Evolutionary conservation across 1,139 yeast species (phyloP), one percentile per base, ranked within the genome.

Genomic region (Pichia sp.): DNA sequence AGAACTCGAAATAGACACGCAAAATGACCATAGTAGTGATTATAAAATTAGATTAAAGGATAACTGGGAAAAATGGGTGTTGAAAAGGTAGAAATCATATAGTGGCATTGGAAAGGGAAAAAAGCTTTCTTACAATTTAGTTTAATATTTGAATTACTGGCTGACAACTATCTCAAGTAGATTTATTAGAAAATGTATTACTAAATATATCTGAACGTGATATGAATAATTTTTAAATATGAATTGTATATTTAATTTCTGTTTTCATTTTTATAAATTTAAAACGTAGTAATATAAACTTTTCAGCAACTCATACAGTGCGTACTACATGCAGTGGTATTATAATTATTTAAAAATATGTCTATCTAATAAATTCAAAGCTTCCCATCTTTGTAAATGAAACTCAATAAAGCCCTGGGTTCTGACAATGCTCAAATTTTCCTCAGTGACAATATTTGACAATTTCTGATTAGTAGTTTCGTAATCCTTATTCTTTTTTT

Each of bases 31-130:
- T 28, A 48, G 41, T 45, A 16, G 8, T n/a, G 11, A 10, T 10
- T 34, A 34, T 34, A 67, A 67, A 53, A 64, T 75, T 23, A 68
- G 81, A 47, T 62, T 73, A 27, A 59, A 57, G 34, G 56, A 61
- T 37, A 68, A 64, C 45, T 74, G 73, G 72, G 62, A 67, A 38
- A 64, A 61, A 45, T 77, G 81, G 81, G 66, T 77, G 16, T 34
- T 44, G 33, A 33, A 27, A 29, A 32, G 38, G 34, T 16, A 10
- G 11, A 5, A 39, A 35, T 10, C n/a, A 27, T 26, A 26, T 27
- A 27, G 10, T 31, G 33, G 33, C 10, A 31, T 8, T 33, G 16
- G n/a, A n/a, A 37, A 31, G 27, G 16, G 26, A 10, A 27, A 36
- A n/a, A 36, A 16, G 27, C 5, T 16, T 16, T 16, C 23, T 16